Evolutionary conservation across 441 rosid species (phyloP), one percentile per base, ranked within the genome.

Genomic region (Iberis amara): DNA sequence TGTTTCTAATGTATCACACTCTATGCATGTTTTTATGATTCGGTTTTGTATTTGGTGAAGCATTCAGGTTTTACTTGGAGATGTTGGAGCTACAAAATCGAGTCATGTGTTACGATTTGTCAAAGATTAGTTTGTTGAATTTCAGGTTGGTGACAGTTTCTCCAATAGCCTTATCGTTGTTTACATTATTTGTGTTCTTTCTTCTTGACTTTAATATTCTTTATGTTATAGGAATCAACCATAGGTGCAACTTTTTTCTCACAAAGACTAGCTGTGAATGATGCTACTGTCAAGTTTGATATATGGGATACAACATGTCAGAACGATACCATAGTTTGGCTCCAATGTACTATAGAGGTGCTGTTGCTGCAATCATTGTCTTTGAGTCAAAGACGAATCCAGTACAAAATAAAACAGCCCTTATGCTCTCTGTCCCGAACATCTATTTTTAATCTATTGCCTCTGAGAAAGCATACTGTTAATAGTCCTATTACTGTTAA

Each of bases 231-330:
- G 99, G 99, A 92, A 81, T 92, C 97, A 63, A 92, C 99, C 6
- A 92, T 92, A 2, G 99, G 99, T 30, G 99, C 99, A 35, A 97
- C 97, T 21, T 89, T 92, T 58, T 89, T 92, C 73, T 84, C 96
- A 15, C 99, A 92, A 71, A 86, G 94, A 14, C 53, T 92, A 75
- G 92, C 90, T 18, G 96, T 82, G 39, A 89, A 89, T 68, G 97
- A 89, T 59, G 96, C 92, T 0, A 89, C 92, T 11, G 94, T 92
- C 5, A 92, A 89, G 69, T 92, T 92, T 75, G 99, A 92, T 77
- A 92, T 92, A 13, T 92, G 99, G 99, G 99, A 92, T 66, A 92
- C 99, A 39, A 97, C 99, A 0, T 97, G 99, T 47, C 99, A 92
- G 55, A 92, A 75, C 76, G 99, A 32, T 92, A 92, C 60, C 99